Evolutionary conservation across 139 green algal species (phyloP).

Genomic region (Haematococcus lacustris): DNA sequence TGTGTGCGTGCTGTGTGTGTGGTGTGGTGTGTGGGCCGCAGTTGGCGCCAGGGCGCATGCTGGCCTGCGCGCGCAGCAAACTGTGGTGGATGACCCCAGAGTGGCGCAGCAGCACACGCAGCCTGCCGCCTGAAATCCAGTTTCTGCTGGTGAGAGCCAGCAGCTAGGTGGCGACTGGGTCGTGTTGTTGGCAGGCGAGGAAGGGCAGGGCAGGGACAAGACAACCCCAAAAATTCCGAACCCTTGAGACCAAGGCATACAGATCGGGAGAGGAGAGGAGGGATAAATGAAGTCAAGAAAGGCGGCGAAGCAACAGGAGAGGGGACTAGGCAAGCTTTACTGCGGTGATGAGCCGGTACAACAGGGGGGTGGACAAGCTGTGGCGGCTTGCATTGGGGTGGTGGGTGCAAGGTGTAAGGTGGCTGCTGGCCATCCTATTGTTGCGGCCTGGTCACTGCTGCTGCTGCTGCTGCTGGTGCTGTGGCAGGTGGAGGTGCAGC

Average conservation of each 20-base stretch:
- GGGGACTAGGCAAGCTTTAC: background rate
- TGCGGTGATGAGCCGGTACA: no score
- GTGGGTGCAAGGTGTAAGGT: background rate
- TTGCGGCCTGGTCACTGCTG: background rate
- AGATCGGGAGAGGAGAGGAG: background rate
- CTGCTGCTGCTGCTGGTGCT: background rate
- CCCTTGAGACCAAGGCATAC: background rate
- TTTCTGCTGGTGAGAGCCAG: constrained; percentile 68
- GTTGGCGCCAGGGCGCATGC: constrained; percentile 45
- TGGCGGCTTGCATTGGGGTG: no score
- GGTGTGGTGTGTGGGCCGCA: no score
- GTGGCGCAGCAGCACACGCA: constrained; percentile 59
- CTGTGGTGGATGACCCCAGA: constrained; percentile 91
- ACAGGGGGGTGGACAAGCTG: background rate
- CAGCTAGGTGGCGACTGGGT: background rate
- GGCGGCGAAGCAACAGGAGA: background rate
- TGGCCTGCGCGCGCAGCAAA: constrained; percentile 71
- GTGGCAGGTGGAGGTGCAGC: constrained; percentile 2
- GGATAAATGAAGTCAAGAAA: background rate
- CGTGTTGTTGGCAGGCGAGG: no score
- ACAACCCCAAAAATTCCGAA: no score
- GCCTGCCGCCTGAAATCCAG: constrained; percentile 86
- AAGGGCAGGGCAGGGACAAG: no score
- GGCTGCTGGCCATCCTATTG: background rate
- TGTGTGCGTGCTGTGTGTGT: no score